Conservation (phyloP, 108 stramenopile species). For the Cyclotella baltica region DNA sequence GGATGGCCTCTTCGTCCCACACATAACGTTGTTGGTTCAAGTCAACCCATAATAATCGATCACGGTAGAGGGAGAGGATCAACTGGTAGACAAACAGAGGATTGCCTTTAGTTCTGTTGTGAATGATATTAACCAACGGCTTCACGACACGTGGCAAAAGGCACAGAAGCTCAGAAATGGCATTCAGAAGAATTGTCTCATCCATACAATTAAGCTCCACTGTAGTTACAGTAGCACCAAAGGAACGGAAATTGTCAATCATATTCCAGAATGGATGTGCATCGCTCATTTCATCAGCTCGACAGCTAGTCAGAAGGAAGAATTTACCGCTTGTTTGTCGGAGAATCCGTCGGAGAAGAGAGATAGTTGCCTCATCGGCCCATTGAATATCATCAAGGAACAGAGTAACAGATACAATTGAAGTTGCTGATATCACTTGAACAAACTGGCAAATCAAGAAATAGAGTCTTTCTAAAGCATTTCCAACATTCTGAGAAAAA, state of each 20-base stretch:
- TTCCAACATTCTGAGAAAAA: background rate
- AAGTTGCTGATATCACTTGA: conserved; percentile 16
- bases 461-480: conserved; percentile 17
- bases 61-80: no score
- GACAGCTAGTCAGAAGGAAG: conserved; percentile 23
- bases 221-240: conserved; percentile 3
- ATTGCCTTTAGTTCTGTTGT: no score
- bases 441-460: conserved; percentile 24
- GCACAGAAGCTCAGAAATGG: conserved; percentile 25
- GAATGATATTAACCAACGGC: no score
- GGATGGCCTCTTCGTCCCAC: no score
- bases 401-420: no score
- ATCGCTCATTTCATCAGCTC: conserved; percentile 22
- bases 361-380: conserved; percentile 24
- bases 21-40: no score
- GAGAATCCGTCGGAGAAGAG: conserved; percentile 23
- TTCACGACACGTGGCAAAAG: conserved; percentile 34
- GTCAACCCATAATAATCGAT: no score
- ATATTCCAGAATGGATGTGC: conserved; percentile 14
- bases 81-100: no score
- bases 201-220: conserved; percentile 15
- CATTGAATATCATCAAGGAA: conserved; percentile 49
- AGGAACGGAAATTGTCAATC: background rate
- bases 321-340: background rate
- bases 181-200: background rate